Conservation (phyloP, 2,329 filamentous ascomycete genomes). For the Bipolaris cookei region DNA sequence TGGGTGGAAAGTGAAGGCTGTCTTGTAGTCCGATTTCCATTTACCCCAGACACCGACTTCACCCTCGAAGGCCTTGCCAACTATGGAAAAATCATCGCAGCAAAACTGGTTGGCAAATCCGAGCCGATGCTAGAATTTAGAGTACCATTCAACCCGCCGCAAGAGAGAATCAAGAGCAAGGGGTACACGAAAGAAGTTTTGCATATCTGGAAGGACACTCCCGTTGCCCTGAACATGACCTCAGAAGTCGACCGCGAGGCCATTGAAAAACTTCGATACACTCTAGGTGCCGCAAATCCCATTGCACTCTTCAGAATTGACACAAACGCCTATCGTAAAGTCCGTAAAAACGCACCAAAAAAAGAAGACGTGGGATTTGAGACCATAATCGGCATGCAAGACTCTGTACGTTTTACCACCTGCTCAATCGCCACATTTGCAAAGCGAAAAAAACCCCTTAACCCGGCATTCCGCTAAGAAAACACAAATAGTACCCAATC, state of each 20-base stretch:
- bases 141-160: slow-evolving; percentile 68
- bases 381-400: slow-evolving; percentile 71
- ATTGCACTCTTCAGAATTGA: slow-evolving; percentile 74
- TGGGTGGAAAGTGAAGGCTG: slow-evolving; percentile 64
- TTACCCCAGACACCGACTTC: slow-evolving; percentile 47
- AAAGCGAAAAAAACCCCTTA: neutral
- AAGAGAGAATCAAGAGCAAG: slow-evolving; percentile 62
- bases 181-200: slow-evolving; percentile 68
- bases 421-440: neutral
- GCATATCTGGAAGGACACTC: slow-evolving; percentile 68
- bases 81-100: slow-evolving; percentile 42
- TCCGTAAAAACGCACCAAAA: slow-evolving; percentile 66
- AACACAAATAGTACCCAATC: slow-evolving; percentile 67
- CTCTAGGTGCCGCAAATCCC: slow-evolving; percentile 70
- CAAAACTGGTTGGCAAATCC: slow-evolving; percentile 49
- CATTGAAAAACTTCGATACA: slow-evolving; percentile 67
- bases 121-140: slow-evolving; percentile 68
- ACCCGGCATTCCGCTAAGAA: neutral
- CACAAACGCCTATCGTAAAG: slow-evolving; percentile 61
- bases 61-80: slow-evolving; percentile 42
- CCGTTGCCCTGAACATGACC: slow-evolving; percentile 55
- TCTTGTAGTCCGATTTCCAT: slow-evolving; percentile 70
- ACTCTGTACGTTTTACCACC: slow-evolving; percentile 59
- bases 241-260: slow-evolving; percentile 59
- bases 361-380: slow-evolving; percentile 67